Percentiles rank a stretch among this genome's conserved stretches.
These are phyloP conservation scores for Luzula sylvatica DNA, from an alignment of 176 grass and related monocot species.

Conservation along the genomic window DNA sequence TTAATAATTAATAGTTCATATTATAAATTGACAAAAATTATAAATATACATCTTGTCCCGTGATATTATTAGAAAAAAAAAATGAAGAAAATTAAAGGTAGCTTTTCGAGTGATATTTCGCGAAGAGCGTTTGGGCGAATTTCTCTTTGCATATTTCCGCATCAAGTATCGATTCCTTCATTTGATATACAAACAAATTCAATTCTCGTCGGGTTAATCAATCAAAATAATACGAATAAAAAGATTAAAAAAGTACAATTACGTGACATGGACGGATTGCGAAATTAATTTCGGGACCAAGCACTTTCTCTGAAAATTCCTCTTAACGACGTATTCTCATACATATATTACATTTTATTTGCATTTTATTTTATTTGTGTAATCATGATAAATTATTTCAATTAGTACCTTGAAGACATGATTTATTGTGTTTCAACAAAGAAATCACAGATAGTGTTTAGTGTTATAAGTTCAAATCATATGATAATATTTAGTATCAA, in stretches of 20 bases:
- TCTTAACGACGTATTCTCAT: constrained; percentile 83
- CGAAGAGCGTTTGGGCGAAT: constrained; percentile 25
- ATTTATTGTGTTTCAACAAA: constrained; percentile 75
- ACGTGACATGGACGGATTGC: constrained; percentile 81
- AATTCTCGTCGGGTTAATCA: no score
- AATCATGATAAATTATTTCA: background rate
- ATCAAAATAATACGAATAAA: background rate
- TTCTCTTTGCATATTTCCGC: constrained; percentile 52
- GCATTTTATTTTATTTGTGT: background rate
- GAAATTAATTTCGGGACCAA: constrained; percentile 66
- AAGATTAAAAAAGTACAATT: background rate
- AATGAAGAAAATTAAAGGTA: constrained; percentile 32
- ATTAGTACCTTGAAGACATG: constrained; percentile 79
- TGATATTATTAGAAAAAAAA: constrained; percentile 67
- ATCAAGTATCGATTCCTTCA: constrained; percentile 68
- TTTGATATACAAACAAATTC: no score
- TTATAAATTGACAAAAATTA: no score
- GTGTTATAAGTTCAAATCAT: constrained; percentile 58
- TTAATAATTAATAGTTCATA: no score
- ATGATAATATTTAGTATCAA: constrained; percentile 17
- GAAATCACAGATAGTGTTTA: constrained; percentile 75
- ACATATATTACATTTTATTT: background rate
- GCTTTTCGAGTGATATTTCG: constrained; percentile 31
- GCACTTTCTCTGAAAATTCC: constrained; percentile 55
- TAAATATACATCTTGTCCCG: constrained; percentile 78